Evolutionary conservation across 2,329 filamentous ascomycete species (phyloP).

Genomic region (Trichoderma sp.): DNA sequence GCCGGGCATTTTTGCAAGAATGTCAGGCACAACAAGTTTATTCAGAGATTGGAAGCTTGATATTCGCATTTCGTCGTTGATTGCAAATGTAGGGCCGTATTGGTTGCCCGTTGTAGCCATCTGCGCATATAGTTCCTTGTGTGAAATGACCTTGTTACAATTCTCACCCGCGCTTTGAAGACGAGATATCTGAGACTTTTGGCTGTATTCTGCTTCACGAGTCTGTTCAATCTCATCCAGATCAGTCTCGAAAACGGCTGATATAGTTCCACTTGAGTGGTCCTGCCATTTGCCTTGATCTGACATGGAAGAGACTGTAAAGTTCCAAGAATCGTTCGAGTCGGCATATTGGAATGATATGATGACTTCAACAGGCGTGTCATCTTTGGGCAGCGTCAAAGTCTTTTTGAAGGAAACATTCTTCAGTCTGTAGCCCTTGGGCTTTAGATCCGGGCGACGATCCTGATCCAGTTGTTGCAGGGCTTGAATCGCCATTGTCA

Average conservation of each 20-base stretch:
- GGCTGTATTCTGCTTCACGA: not conserved
- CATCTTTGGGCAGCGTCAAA: not conserved
- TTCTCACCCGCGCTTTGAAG: not conserved
- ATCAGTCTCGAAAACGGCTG: not conserved
- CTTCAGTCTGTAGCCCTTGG: not conserved
- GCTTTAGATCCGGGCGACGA: not conserved
- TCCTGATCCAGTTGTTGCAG: constrained; percentile 28
- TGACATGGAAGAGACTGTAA: not conserved
- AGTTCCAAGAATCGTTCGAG: not conserved
- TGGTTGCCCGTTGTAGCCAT: not conserved
- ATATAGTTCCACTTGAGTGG: not conserved
- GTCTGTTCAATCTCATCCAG: not conserved
- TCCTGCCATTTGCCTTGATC: constrained; percentile 14
- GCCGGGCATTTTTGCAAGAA: constrained; percentile 52
- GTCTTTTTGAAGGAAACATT: constrained; percentile 5
- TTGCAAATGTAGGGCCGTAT: not conserved
- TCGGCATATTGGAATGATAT: not conserved
- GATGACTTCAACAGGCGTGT: not conserved
- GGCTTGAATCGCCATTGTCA: constrained; percentile 51
- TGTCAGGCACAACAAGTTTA: constrained; percentile 49
- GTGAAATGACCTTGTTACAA: not conserved
- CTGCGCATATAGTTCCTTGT: not conserved
- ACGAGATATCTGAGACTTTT: not conserved
- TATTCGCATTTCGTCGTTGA: not conserved
- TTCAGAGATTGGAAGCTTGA: constrained; percentile 28